phyloP scores from a whole-genome alignment of 352 stramenopile species.

The Phytophthora sp. region DNA sequence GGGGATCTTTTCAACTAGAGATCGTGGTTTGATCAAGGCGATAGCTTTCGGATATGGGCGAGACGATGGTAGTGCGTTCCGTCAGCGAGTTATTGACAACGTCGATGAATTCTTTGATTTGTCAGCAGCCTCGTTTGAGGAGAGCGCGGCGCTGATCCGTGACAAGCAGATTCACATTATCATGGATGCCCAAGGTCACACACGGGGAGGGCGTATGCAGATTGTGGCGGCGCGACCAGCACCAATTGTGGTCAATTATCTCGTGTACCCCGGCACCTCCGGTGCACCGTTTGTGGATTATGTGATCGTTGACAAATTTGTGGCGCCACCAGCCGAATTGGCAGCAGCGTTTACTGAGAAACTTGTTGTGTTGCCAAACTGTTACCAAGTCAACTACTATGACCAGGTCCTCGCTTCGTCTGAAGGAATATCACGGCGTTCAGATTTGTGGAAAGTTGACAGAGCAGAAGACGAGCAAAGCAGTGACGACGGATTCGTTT shows the following conservation, averaged over 20 bases:
- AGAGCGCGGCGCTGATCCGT: conserved; percentile 47
- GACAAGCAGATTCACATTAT: conserved; percentile 59
- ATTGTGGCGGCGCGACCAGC: conserved; percentile 61
- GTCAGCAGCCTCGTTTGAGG: conserved; percentile 38
- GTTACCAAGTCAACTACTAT: conserved; percentile 88
- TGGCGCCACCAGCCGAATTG: conserved; percentile 49
- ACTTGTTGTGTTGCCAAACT: conserved; percentile 70
- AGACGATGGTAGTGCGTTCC: conserved; percentile 61
- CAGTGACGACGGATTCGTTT: conserved; percentile 45
- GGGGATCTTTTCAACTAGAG: conserved; percentile 63
- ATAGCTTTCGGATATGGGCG: conserved; percentile 67
- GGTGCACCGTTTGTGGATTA: conserved; percentile 84
- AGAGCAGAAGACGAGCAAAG: not conserved
- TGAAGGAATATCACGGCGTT: conserved; percentile 11
- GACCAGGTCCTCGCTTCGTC: conserved; percentile 16
- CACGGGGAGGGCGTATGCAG: conserved; percentile 52
- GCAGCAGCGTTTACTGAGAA: conserved; percentile 68
- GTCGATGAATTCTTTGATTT: conserved; percentile 70
- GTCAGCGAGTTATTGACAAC: conserved; percentile 35
- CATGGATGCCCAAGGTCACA: conserved; percentile 86
- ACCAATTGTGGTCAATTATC: conserved; percentile 80
- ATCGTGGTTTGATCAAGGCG: conserved; percentile 33
- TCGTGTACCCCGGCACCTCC: conserved; percentile 83
- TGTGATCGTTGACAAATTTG: conserved; percentile 65
- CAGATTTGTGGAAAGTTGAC: conserved; percentile 31